phyloP scores from a whole-genome alignment of 2,329 filamentous ascomycete genomes.

The Madurella mycetomatis region DNA sequence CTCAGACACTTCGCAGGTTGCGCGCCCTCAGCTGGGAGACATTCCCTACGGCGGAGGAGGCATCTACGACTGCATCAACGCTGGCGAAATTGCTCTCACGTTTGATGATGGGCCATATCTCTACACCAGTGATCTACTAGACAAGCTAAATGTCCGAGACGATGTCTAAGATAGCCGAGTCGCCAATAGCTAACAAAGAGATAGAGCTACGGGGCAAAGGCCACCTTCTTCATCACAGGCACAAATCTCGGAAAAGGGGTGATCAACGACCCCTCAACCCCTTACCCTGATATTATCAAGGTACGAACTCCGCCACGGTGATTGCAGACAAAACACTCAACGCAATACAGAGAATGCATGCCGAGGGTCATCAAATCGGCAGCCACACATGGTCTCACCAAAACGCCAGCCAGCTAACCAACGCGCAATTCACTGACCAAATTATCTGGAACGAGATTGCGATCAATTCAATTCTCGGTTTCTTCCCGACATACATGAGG shows the following conservation, averaged over 20 bases:
- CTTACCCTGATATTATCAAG: constrained; percentile 45
- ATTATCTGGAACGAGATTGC: constrained; percentile 45
- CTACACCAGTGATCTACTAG: constrained; percentile 58
- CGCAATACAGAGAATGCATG: constrained; percentile 39
- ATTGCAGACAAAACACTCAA: constrained; percentile 7
- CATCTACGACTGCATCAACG: constrained; percentile 52
- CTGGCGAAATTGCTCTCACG: constrained; percentile 60
- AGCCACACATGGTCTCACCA: constrained; percentile 46
- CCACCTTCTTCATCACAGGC: constrained; percentile 64
- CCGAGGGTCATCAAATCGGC: constrained; percentile 45
- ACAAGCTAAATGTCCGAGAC: constrained; percentile 45
- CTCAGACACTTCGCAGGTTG: constrained; percentile 48
- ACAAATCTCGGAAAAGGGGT: constrained; percentile 53
- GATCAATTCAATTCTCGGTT: constrained; percentile 39
- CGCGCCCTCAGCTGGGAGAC: constrained; percentile 49
- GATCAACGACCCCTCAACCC: constrained; percentile 47
- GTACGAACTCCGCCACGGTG: constrained; percentile 19
- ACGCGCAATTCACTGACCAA: constrained; percentile 34
- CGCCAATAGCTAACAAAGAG: constrained; percentile 2
- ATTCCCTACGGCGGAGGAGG: constrained; percentile 53
- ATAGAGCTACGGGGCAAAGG: constrained; percentile 53
- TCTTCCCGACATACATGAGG: constrained; percentile 46
- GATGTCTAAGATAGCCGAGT: not conserved
- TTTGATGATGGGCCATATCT: constrained; percentile 63
- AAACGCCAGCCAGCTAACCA: constrained; percentile 35